Evolutionary conservation across 2,329 filamentous ascomycete species (phyloP), one percentile per base, ranked within the genome.

Genomic region (Colletotrichum scovillei): DNA sequence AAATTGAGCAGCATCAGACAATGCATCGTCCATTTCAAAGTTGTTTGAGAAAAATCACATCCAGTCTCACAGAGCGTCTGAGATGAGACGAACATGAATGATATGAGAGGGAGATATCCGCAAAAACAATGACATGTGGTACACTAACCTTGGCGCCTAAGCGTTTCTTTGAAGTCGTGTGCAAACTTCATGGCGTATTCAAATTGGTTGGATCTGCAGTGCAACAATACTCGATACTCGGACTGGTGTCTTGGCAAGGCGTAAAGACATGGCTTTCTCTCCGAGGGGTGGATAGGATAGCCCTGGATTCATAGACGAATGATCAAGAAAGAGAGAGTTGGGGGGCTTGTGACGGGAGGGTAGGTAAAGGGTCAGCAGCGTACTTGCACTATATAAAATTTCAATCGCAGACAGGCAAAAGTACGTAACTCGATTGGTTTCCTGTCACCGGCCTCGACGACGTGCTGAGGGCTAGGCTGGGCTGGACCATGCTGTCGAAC

Each of bases 111-210:
- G 35, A 22, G n/a, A 16, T 26, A 26, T 22, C 12, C 22, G 14
- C n/a, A 46, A 28, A 4, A 56, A 16, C 11, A 28, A 52, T 16
- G 38, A 19, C 38, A 42, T 42, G 5, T 42, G 16, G 38, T 42
- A 35, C 2, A 76, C 77, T 62, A 76, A 87, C 86, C 84, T 82
- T 94, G 92, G 76, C 86, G 89, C 75, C 89, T 86, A 74, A 97
- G 87, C 63, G 89, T 88, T 77, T 92, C 89, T 79, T 92, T 91
- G 81, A 95, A 97, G 78, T 92, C 89, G 80, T 93, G 93, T 32
- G 92, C 94, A 82, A 97, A 97, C 87, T 97, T 97, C 95, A 97
- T 97, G 67, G 76, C 75, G 52, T 24, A 56, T 60, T 28, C 19
- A 49, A 49, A n/a, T 49, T 22, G 42, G 42, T 49, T 19, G 35